Conservation (phyloP, 441 rosid genomes). For the Omphalea diandra region DNA sequence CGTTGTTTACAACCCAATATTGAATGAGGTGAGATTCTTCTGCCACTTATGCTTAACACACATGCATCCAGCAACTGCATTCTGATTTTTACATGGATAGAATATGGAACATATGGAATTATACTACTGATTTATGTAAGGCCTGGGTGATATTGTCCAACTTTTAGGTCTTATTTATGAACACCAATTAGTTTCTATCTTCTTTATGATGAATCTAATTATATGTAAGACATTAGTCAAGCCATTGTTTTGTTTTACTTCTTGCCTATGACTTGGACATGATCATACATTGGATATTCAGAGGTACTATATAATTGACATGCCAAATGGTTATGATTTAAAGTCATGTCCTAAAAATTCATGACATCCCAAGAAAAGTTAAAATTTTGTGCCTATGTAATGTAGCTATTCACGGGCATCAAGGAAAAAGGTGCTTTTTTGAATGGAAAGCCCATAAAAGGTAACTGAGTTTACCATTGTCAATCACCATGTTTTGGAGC, state of each 20-base stretch:
- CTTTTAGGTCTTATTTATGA: neutral
- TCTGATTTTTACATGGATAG: neutral
- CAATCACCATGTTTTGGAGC: neutral
- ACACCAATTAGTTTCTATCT: neutral
- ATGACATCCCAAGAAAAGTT: neutral
- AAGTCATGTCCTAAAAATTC: neutral
- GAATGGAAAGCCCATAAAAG: conserved; percentile 77
- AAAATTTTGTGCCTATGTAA: conserved; percentile 12
- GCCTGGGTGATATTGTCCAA: neutral
- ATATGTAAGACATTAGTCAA: neutral
- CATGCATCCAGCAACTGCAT: neutral
- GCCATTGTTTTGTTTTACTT: neutral
- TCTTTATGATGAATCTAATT: neutral
- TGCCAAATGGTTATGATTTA: conserved; percentile 1
- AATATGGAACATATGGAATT: neutral
- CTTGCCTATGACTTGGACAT: neutral
- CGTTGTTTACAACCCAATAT: conserved; percentile 87
- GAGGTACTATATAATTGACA: neutral
- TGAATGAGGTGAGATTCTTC: conserved; percentile 68
- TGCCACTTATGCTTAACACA: neutral
- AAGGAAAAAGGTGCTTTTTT: conserved; percentile 79
- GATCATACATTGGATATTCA: neutral
- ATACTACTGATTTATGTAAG: neutral
- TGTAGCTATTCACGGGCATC: conserved; percentile 79
- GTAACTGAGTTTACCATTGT: conserved; percentile 29